Evolutionary conservation across 192 early-diverging fungal species (phyloP), one percentile per base, ranked within the genome.

Genomic region (Gonapodya sp.): DNA sequence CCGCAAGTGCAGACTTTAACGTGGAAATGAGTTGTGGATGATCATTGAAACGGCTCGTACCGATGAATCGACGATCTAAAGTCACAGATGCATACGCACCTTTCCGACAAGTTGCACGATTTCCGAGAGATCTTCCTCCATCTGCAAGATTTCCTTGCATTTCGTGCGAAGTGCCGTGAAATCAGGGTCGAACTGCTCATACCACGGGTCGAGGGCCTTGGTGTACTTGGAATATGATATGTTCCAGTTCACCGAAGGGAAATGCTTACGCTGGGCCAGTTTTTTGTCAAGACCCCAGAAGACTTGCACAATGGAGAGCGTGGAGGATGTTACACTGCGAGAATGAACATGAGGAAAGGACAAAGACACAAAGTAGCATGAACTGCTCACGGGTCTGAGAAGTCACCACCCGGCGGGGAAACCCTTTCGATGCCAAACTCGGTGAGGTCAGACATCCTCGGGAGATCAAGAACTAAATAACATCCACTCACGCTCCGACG

Each of bases 241-340:
- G 64, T 93, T 96, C 98, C 98, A 99, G 89, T 99, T 98, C 83
- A 99, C 96, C 18, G 97, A 98, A 0, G 98, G 98, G 92, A 99
- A 99, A 88, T 99, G 98, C 90, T 99, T 99, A 84, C 98, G 93
- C 87, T 99, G 98, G 1, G 98, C 98, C 36, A 99, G 89, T 89
- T 99, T 99, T 92, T 99, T 99, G 89, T 99, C 98, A 81, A 99
- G 86, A 85, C 97, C 98, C 98, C 98, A 99, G 92, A 99, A 99
- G 75, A 99, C 98, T 86, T 99, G 98, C 0, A 99, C 98, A 88
- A 99, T 99, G 88, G 96, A 91, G 77, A 99, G 89, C 0, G 98
- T 99, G 18, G 98, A 93, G 32, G 94, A 87, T 24, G 98, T 99
- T 31, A 99, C 98, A 64, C 46, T 64, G 8, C 46, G 8, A 64